These are phyloP conservation scores for Tolypocladium guangdongense DNA, from an alignment of 2,329 filamentous ascomycete genomes.

Conservation along the genomic window DNA sequence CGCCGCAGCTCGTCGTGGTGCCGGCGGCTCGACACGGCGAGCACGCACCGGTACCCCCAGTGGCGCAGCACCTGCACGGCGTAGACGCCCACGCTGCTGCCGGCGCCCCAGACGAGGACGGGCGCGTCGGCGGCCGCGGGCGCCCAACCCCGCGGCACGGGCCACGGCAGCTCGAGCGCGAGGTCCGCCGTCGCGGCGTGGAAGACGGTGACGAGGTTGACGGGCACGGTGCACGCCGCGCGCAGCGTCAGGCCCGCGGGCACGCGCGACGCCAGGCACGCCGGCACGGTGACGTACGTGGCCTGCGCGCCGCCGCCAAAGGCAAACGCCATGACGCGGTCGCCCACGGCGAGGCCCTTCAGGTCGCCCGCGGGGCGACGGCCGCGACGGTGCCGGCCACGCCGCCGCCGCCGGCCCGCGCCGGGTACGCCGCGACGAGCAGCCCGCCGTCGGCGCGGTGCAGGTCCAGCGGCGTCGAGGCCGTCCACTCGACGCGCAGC, in stretches of 20 bases:
- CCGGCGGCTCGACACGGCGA: constrained; percentile 33
- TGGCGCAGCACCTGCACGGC: constrained; percentile 37
- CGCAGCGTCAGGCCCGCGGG: constrained; percentile 28
- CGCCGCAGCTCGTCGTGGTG: constrained; percentile 32
- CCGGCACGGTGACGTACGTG: constrained; percentile 40
- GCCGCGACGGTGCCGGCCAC: constrained; percentile 41
- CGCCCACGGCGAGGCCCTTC: constrained; percentile 36
- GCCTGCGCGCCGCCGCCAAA: constrained; percentile 35
- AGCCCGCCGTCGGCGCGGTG: constrained; percentile 51
- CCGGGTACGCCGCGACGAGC: constrained; percentile 35
- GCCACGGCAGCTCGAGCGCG: constrained; percentile 44
- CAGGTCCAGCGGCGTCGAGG: constrained; percentile 49
- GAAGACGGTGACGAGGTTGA: constrained; percentile 49
- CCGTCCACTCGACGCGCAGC: constrained; percentile 45
- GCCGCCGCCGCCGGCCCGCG: constrained; percentile 38
- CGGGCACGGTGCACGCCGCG: constrained; percentile 41
- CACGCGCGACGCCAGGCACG: constrained; percentile 36
- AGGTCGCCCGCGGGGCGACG: constrained; percentile 24
- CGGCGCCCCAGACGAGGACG: constrained; percentile 41
- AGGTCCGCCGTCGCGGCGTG: constrained; percentile 41
- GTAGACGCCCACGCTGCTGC: constrained; percentile 39
- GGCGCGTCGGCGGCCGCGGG: constrained; percentile 23
- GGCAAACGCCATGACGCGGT: constrained; percentile 45
- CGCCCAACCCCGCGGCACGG: constrained; percentile 31
- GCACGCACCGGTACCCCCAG: constrained; percentile 40